Evolutionary conservation across 2,329 filamentous ascomycete species (phyloP).

Genomic region (Colletotrichum abscissum): DNA sequence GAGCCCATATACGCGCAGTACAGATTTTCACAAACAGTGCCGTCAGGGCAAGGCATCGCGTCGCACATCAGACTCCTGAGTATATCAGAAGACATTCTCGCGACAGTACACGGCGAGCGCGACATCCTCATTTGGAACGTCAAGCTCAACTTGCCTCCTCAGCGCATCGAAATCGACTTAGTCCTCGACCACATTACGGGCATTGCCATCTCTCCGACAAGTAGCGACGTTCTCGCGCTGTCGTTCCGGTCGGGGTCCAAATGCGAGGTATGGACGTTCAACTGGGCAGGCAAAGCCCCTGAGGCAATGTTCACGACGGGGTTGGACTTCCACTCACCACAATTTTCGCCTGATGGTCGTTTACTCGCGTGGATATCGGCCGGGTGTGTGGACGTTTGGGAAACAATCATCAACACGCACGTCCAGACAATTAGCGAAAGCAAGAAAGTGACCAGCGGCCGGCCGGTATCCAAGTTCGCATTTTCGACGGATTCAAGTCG

Average conservation of each 20-base stretch:
- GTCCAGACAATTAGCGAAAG: slow-evolving; percentile 6
- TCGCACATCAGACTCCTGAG: slow-evolving; percentile 16
- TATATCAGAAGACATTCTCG: background rate
- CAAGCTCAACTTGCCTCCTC: slow-evolving; percentile 7
- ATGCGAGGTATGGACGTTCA: slow-evolving; percentile 8
- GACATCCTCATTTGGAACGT: slow-evolving; percentile 18
- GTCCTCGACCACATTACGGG: slow-evolving; percentile 21
- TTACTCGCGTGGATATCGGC: slow-evolving; percentile 11
- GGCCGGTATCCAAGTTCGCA: background rate
- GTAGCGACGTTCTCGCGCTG: slow-evolving; percentile 5
- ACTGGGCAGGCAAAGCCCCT: background rate
- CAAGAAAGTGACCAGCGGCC: background rate
- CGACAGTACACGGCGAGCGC: slow-evolving; percentile 22
- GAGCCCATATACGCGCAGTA: slow-evolving; percentile 20
- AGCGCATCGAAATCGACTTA: background rate
- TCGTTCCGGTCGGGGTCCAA: background rate
- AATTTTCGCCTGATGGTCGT: slow-evolving; percentile 24
- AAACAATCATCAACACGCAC: slow-evolving; percentile 22
- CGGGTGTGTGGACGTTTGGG: slow-evolving; percentile 20
- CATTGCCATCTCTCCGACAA: slow-evolving; percentile 15
- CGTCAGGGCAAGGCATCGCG: slow-evolving; percentile 5
- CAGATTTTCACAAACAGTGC: slow-evolving; percentile 21
- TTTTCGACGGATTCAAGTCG: slow-evolving; percentile 14
- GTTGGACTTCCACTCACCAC: slow-evolving; percentile 4
- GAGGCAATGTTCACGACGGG: slow-evolving; percentile 12